phyloP scores from a whole-genome alignment of 169 alveolate species.

The Plasmodium coatneyi region DNA sequence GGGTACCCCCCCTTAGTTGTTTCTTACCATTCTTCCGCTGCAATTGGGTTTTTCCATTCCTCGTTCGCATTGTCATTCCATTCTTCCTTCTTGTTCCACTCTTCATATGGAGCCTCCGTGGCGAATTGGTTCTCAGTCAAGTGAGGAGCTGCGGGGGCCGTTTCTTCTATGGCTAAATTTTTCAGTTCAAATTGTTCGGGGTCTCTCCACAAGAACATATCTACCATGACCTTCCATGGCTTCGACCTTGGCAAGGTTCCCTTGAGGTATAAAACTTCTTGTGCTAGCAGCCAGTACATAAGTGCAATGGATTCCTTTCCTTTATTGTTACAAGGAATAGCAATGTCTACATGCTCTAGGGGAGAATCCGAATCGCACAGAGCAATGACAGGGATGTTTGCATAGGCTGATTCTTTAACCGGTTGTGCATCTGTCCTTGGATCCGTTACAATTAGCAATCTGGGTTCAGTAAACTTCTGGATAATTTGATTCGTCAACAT shows the following conservation, averaged over 20 bases:
- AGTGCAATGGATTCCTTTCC: conserved; percentile 97
- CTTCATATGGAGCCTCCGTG: conserved; percentile 74
- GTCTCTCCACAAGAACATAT: conserved; percentile 95
- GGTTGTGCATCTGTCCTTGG: conserved; percentile 99
- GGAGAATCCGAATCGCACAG: conserved; percentile 99
- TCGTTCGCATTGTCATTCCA: conserved; percentile 74
- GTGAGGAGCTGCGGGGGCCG: conserved; percentile 73
- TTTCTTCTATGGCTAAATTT: conserved; percentile 75
- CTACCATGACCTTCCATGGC: conserved; percentile 95
- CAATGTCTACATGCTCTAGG: conserved; percentile 97
- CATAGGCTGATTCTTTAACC: conserved; percentile 96
- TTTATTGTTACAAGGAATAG: conserved; percentile 99
- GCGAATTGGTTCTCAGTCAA: conserved; percentile 61
- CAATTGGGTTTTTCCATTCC: conserved; percentile 71
- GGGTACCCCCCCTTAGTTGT: background rate
- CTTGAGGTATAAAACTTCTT: conserved; percentile 97
- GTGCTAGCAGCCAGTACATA: conserved; percentile 98
- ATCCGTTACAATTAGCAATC: conserved; percentile 98
- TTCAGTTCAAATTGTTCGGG: conserved; percentile 91
- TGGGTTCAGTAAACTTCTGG: conserved; percentile 97
- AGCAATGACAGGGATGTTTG: conserved; percentile 98
- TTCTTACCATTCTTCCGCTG: conserved; percentile 66
- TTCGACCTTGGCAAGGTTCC: conserved; percentile 90
- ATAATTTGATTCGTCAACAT: conserved; percentile 98
- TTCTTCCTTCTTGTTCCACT: conserved; percentile 73